Base-by-base conservation (phyloP, 768 basidiomycete species). In the Hygrophorus russula region DNA sequence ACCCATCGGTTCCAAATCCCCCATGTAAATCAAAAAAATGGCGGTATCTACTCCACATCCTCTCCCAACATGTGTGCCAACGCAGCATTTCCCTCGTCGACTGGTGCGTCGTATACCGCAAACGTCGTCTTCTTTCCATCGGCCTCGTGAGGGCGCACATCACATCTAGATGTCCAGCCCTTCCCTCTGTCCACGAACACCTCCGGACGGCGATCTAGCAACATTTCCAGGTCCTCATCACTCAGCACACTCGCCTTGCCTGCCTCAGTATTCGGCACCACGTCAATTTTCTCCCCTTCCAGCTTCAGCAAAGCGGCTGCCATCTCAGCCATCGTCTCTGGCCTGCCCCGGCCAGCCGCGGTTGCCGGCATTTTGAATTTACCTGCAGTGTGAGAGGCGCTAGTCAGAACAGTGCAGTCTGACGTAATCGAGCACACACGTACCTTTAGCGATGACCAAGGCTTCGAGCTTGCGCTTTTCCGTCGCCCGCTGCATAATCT, bases 391-490 rank as follows among this genome's bases (percentile, higher is more conserved):
- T 39, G 19, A 13, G 15, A 13, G 20, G 37, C 31, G 27, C 42
- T 32, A 6, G 15, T 27, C 41, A 5, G 51, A 36, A 4, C 34
- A 20, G 2, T 13, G 13, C 2, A 20, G 34, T 39, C 30, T 36
- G 44, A 8, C 12, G 14, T 15, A 12, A 28, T n/a, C 3, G n/a
- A 40, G 36, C 24, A 11, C 42, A 28, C 28, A 51, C 56, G 6
- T 41, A 81, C 87, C 90, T 63, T 92, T 87, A 7, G 89, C 91
- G 55, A 98, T 97, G 54, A 99, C 92, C 30, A 98, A 69, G 1
- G 88, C 88, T 64, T 98, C 96, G 4, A 99, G 73, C 60, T 88
- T 82, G 36, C 88, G 75, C 64, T 90, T 90, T 67, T 87, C 85
- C 6, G 72, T 71, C 5, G 88, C 87, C n/a, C 79, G 73, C 54